phyloP scores from a whole-genome alignment of 257 asterid genomes.

The Jacaranda copaia region DNA sequence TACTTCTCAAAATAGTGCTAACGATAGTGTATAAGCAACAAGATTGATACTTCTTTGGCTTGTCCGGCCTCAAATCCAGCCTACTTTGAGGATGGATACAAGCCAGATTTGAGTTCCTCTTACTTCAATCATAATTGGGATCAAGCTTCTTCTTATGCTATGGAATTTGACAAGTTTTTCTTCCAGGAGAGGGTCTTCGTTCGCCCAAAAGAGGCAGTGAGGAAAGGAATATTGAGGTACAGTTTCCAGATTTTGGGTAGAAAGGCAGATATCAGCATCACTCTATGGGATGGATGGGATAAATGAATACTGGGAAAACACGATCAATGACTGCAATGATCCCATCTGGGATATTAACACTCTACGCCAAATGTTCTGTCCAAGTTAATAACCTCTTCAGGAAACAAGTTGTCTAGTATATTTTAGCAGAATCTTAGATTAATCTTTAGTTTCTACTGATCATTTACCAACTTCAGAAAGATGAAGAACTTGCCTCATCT shows the following conservation, averaged over 20 bases:
- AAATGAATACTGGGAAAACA: slow-evolving; percentile 67
- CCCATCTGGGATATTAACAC: slow-evolving; percentile 71
- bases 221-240: slow-evolving; percentile 29
- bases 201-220: slow-evolving; percentile 32
- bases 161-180: slow-evolving; percentile 43
- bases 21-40: not conserved
- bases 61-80: not conserved
- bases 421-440: slow-evolving; percentile 30
- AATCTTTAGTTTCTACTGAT: too few relatives aligned
- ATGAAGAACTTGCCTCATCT: too few relatives aligned
- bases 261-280: slow-evolving; percentile 77
- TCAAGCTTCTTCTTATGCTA: slow-evolving; percentile 24
- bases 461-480: too few relatives aligned
- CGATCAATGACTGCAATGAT: slow-evolving; percentile 50
- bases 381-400: too few relatives aligned
- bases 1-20: slow-evolving; percentile 22
- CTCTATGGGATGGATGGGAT: slow-evolving; percentile 73
- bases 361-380: slow-evolving; percentile 63
- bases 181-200: slow-evolving; percentile 35
- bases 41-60: too few relatives aligned
- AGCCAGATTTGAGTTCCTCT: slow-evolving; percentile 65
- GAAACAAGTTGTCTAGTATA: too few relatives aligned
- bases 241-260: slow-evolving; percentile 62
- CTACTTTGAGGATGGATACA: slow-evolving; percentile 52
- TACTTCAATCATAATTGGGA: slow-evolving; percentile 31